Base-by-base conservation (phyloP, 441 rosid genomes). In the Gossypium trilobum region DNA sequence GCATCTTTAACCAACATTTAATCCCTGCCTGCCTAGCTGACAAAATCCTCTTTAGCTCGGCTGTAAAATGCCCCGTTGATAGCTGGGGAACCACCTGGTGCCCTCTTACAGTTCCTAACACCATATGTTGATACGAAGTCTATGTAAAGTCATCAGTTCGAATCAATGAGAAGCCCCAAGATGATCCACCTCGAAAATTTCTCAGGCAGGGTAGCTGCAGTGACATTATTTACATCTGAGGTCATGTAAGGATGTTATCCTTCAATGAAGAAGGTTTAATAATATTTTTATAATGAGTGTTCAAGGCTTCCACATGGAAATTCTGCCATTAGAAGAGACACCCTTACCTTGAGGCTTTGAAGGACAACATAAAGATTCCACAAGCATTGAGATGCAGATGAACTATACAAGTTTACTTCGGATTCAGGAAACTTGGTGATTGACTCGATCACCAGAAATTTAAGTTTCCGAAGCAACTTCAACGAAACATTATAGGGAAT, bases 141-240 rank as follows among this genome's bases (percentile, higher is more conserved):
- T 31, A 33, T 10, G 86, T 75, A 58, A 77, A 83, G 31, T 89
- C 85, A 68, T 87, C 86, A 0, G 90, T 78, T 29, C 84, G 79
- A 1, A 89, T 61, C 57, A 89, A 56, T 14, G 95, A 70, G 80
- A 81, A 80, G 3, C 93, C 91, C 60, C 67, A 88, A 44, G 92
- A 88, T 0, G 87, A 89, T 52, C 87, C 84, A 0, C 95, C 92
- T 3, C 89, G 86, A 80, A 82, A 80, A 86, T 23, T 80, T 83
- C 77, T 81, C 81, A 0, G 90, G 86, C n/a, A 88, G 81, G 3
- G 91, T 89, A 0, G 93, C 85, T 0, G 89, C 87, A n/a, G 90
- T 74, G 25, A 89, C 59, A 73, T 90, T 89, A 87, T 44, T 78
- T 69, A 83, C 82, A 71, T 89, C 88, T 13, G 88, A 82, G 64